Percentiles rank a stretch among this genome's conserved stretches.
Conservation (phyloP, 176 grass and related monocot genomes). For the Triticum timopheevii region DNA sequence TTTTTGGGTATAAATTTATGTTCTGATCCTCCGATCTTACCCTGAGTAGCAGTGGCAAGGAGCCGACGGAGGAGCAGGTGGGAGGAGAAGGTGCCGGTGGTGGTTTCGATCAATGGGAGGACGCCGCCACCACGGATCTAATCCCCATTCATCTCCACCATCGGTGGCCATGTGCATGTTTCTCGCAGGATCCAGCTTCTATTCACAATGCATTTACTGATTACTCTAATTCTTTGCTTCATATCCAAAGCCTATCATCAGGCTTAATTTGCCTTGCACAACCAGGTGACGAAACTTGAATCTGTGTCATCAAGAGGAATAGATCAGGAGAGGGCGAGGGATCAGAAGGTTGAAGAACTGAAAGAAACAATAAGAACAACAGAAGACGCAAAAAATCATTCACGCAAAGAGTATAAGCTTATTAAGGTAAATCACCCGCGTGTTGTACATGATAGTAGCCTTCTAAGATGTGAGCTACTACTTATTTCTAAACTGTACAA, state of each 20-base stretch:
- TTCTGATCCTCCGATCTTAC: too few relatives aligned
- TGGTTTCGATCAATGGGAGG: too few relatives aligned
- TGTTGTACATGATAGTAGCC: neutral
- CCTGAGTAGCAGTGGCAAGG: too few relatives aligned
- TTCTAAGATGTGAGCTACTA: constrained; percentile 26
- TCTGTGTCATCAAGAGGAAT: constrained; percentile 63
- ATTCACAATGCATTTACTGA: constrained; percentile 80
- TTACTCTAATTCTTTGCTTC: constrained; percentile 65
- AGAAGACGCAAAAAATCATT: constrained; percentile 65
- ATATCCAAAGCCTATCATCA: constrained; percentile 58
- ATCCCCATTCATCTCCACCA: too few relatives aligned
- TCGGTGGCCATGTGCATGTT: too few relatives aligned
- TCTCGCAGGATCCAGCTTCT: constrained; percentile 2
- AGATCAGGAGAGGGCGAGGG: constrained; percentile 57
- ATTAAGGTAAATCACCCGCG: constrained; percentile 65
- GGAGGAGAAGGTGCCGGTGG: too few relatives aligned
- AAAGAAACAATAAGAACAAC: constrained; percentile 63
- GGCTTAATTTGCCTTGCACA: constrained; percentile 61
- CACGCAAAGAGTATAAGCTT: constrained; percentile 62
- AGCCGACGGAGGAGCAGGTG: too few relatives aligned
- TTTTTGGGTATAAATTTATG: too few relatives aligned
- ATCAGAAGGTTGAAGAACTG: constrained; percentile 72
- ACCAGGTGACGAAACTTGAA: constrained; percentile 59
- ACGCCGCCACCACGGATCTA: too few relatives aligned
- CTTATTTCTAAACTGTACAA: neutral